Conservation (phyloP, 108 stramenopile species). For the Parietichytrium sp. region DNA sequence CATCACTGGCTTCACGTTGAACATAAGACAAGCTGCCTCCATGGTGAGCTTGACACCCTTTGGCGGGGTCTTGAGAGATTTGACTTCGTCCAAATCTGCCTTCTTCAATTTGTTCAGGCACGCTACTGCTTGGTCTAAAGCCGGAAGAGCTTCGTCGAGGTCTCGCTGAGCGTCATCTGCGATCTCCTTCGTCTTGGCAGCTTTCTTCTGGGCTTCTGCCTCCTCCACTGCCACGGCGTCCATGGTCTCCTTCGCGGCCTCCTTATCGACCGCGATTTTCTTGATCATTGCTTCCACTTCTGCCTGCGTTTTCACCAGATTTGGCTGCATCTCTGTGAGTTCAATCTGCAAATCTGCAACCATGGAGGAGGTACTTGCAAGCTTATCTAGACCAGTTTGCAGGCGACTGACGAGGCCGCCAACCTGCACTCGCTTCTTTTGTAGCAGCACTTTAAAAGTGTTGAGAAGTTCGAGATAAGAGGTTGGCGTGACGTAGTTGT, state of each 20-base stretch:
- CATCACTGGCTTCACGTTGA: constrained; percentile 61
- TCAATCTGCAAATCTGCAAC: constrained; percentile 60
- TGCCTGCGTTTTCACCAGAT: constrained; percentile 57
- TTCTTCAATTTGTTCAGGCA: constrained; percentile 66
- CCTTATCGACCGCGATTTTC: constrained; percentile 59
- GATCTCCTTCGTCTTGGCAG: constrained; percentile 54
- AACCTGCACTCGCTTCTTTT: constrained; percentile 57
- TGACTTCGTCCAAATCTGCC: constrained; percentile 63
- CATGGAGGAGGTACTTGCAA: constrained; percentile 47
- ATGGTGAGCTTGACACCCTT: constrained; percentile 62
- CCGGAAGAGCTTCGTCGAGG: constrained; percentile 63
- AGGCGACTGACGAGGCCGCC: constrained; percentile 56
- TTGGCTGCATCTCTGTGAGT: constrained; percentile 59
- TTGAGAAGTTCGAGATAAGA: constrained; percentile 63
- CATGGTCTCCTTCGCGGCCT: constrained; percentile 57
- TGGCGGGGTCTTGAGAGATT: constrained; percentile 57
- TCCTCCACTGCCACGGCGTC: constrained; percentile 59
- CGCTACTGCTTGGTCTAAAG: constrained; percentile 60
- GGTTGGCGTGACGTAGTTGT: constrained; percentile 69
- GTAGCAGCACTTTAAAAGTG: constrained; percentile 56
- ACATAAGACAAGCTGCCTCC: constrained; percentile 62
- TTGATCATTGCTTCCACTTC: constrained; percentile 55
- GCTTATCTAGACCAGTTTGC: constrained; percentile 65
- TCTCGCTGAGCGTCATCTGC: constrained; percentile 65
- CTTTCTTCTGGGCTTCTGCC: constrained; percentile 57